Base-by-base conservation (phyloP, 1,284 basidiomycete species). In the Sporisorium reilianum region DNA sequence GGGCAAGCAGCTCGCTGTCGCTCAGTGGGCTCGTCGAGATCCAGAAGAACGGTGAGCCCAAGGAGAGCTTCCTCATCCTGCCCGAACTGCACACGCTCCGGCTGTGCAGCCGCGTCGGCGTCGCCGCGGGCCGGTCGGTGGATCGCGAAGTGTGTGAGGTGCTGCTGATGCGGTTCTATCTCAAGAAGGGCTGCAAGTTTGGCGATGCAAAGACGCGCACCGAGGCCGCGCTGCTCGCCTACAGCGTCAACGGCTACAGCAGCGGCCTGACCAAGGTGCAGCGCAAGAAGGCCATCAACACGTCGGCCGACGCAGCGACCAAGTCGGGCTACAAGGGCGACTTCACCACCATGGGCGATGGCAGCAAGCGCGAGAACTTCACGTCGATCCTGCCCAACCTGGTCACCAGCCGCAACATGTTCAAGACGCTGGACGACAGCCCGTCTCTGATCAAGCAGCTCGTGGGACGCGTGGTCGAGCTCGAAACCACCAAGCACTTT, bases 101-200 rank as follows among this genome's bases (percentile, higher is more conserved):
- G 3, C 48, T 63, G 23, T 20, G n/a, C 54, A 12, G 22, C n/a
- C 49, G 42, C 1, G 20, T n/a, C 10, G 34, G n/a, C 8, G 25
- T 46, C 3, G 7, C 38, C n/a, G n/a, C n/a, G n/a, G 3, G 5
- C n/a, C 9, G 14, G 5, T 4, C 6, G 3, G 9, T 63, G 40
- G 60, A 44, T 30, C 38, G 52, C 22, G 60, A 55, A 23, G 14
- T 63, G 25, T 26, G 53, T 30, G 53, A 63, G 48, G 10, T 63
- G 12, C 48, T 63, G 25, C 30, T 55, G 22, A 2, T 45, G 23
- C 60, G 60, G 3, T 63, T 55, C 48, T 55, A 42, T n/a, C 53
- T 63, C 10, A 36, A 20, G 3, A 28, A 36, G 18, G 53, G 60
- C 8, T 63, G 60, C 30, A 49, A 4, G 12, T 26, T 49, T 14